Conservation (phyloP, 768 basidiomycete species). For the Termitomyces sp. region DNA sequence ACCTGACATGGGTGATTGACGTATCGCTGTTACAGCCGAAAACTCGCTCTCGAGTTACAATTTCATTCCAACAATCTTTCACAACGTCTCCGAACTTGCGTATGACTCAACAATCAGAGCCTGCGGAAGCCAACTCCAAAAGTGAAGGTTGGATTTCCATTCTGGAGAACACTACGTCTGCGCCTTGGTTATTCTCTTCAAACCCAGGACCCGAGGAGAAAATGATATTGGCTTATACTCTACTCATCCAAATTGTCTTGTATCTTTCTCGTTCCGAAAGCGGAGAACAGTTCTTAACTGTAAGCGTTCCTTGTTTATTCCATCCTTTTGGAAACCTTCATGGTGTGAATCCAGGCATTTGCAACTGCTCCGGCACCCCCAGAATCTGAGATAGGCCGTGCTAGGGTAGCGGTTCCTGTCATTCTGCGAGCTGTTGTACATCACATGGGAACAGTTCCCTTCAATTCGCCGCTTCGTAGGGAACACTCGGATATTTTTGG, state of each 20-base stretch:
- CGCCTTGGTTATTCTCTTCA: conserved; percentile 16
- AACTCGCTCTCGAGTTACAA: not conserved
- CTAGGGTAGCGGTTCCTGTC: conserved; percentile 14
- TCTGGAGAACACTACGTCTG: conserved; percentile 18
- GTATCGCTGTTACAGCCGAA: not conserved
- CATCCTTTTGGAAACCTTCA: not conserved
- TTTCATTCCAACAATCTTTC: not conserved
- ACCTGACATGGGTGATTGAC: not conserved
- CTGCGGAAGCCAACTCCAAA: not conserved
- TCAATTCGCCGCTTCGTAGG: conserved; percentile 12
- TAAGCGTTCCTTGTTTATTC: conserved; percentile 3
- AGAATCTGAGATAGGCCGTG: conserved; percentile 21
- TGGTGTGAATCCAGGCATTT: conserved; percentile 16
- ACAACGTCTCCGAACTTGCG: not conserved
- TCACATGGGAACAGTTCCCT: conserved; percentile 17
- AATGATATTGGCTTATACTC: conserved; percentile 16
- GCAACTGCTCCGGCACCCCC: conserved; percentile 15
- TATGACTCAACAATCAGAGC: not conserved
- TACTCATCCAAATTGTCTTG: conserved; percentile 21
- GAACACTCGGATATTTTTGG: conserved; percentile 18
- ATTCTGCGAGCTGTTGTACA: conserved; percentile 16
- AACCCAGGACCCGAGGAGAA: conserved; percentile 8
- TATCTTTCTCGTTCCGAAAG: conserved; percentile 18
- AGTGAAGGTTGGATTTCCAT: conserved; percentile 15
- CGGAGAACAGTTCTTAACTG: conserved; percentile 16